A percentile compares a stretch with the other conserved stretches of the same genome.
These are phyloP conservation scores for Solanum pinnatisectum DNA, from an alignment of 257 asterid species.

Conservation along the genomic window DNA sequence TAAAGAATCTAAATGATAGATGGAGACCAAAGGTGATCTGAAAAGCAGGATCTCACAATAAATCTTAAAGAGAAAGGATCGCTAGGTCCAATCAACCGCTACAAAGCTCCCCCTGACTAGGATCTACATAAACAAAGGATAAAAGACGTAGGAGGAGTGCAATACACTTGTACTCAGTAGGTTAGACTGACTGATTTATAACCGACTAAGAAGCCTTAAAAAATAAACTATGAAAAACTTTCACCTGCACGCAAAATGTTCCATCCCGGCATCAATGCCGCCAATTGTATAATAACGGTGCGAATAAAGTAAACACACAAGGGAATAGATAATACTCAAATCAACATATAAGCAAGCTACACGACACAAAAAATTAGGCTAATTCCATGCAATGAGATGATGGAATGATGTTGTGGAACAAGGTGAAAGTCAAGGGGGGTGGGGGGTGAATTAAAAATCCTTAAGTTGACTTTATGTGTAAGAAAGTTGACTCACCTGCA, in stretches of 20 bases:
- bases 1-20: too few relatives aligned
- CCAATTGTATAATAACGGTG: not conserved
- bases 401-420: not conserved
- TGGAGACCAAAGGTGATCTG: not conserved
- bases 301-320: not conserved
- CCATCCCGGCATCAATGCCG: not conserved
- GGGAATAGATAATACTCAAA: not conserved
- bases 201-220: not conserved
- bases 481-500: not conserved
- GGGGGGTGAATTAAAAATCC: not conserved
- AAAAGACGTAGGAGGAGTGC: not conserved
- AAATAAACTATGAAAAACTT: not conserved
- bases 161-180: not conserved
- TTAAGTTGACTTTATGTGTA: not conserved
- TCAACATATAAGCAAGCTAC: not conserved
- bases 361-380: not conserved
- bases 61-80: too few relatives aligned
- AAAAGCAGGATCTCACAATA: too few relatives aligned
- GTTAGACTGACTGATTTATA: too few relatives aligned
- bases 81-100: too few relatives aligned
- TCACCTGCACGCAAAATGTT: not conserved
- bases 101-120: too few relatives aligned
- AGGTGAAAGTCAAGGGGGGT: not conserved
- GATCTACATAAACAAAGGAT: not conserved
- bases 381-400: not conserved